These are phyloP conservation scores for Aurinia saxatilis DNA, from an alignment of 345 rosid genomes.

Conservation along the genomic window DNA sequence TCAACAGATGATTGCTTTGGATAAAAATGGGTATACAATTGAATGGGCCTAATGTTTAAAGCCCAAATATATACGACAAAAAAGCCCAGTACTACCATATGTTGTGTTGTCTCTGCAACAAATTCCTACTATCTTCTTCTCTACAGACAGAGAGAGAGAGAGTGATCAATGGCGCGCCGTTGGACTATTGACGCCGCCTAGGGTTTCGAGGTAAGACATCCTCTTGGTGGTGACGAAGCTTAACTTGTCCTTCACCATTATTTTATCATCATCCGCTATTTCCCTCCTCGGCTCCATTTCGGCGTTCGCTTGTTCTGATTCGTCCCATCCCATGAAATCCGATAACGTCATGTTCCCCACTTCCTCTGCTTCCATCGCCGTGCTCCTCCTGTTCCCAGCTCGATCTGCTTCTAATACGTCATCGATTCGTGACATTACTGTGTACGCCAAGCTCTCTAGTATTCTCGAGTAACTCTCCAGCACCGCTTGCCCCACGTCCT, in stretches of 20 bases:
- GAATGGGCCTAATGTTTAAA: not conserved
- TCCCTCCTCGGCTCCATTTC: conserved; percentile 34
- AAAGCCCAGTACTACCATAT: no score
- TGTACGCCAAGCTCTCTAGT: conserved; percentile 86
- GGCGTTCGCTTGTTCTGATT: conserved; percentile 26
- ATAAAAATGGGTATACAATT: not conserved
- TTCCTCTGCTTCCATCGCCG: conserved; percentile 8
- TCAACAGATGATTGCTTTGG: no score
- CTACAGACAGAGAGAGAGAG: no score
- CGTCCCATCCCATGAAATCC: conserved; percentile 82
- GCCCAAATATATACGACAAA: not conserved
- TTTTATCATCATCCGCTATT: conserved; percentile 28
- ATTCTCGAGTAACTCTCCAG: conserved; percentile 91
- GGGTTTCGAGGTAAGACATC: conserved; percentile 53
- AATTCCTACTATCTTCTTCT: not conserved
- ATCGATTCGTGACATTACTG: conserved; percentile 71
- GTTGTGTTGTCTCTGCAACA: no score
- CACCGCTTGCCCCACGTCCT: conserved; percentile 89
- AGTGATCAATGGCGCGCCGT: conserved; percentile 40
- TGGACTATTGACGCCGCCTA: conserved; percentile 65
- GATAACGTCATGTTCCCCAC: conserved; percentile 41
- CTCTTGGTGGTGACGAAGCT: conserved; percentile 38
- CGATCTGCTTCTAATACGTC: conserved; percentile 72
- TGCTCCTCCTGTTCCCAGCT: conserved; percentile 37
- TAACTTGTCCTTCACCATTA: conserved; percentile 28